Percentiles rank a stretch among this genome's conserved stretches.
Evolutionary conservation across 345 rosid genomes (phyloP).

Genomic region (Mercurialis annua): DNA sequence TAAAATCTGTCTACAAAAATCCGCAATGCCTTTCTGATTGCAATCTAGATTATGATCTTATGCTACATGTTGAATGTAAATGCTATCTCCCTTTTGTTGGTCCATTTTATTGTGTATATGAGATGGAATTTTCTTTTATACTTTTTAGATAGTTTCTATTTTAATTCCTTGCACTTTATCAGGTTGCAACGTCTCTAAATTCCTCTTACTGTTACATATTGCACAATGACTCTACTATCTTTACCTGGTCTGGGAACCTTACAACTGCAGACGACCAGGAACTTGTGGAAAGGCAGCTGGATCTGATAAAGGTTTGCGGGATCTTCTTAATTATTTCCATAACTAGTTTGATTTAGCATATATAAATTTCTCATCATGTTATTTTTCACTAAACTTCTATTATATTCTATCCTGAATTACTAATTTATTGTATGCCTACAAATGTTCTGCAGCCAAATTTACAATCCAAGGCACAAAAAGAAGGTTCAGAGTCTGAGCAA

Average conservation of each 20-base stretch:
- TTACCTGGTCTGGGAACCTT: constrained; percentile 90
- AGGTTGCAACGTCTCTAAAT: constrained; percentile 86
- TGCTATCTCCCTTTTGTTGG: background rate
- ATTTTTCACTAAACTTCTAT: constrained; percentile 10
- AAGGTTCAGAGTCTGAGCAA: constrained; percentile 87
- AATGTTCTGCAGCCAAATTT: constrained; percentile 67
- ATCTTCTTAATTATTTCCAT: constrained; percentile 10
- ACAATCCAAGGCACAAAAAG: constrained; percentile 80
- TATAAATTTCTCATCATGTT: background rate
- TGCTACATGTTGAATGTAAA: constrained; percentile 1
- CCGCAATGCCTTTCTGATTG: background rate
- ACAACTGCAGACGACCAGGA: constrained; percentile 73
- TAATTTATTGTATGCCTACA: constrained; percentile 20
- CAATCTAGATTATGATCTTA: background rate
- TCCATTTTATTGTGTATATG: background rate
- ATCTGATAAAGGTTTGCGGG: constrained; percentile 80
- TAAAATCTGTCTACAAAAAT: background rate
- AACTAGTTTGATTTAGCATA: constrained; percentile 9
- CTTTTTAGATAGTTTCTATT: background rate
- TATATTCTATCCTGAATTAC: background rate
- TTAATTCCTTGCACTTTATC: constrained; percentile 23
- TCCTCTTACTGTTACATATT: constrained; percentile 91
- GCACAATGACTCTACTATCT: constrained; percentile 69
- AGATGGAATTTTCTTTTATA: constrained; percentile 11
- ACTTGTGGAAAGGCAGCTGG: constrained; percentile 89